Evolutionary conservation across 208 protist species (phyloP).

Genomic region (Trypanosoma avium): DNA sequence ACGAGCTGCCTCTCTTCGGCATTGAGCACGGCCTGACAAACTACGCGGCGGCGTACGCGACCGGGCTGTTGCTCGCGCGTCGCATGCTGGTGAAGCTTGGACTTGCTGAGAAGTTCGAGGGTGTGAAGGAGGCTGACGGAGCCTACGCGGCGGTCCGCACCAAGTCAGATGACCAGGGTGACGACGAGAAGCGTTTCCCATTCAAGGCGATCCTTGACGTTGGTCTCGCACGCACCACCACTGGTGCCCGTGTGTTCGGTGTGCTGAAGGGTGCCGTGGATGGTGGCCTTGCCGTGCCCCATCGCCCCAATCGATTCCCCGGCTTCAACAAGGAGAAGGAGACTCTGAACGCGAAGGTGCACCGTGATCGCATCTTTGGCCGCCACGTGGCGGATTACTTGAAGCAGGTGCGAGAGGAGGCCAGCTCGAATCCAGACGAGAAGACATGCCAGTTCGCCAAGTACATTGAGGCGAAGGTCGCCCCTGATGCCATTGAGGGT

Average conservation of each 20-base stretch:
- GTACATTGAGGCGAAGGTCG: constrained; percentile 94
- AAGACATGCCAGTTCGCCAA: constrained; percentile 94
- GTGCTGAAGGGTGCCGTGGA: constrained; percentile 96
- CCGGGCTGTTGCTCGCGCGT: constrained; percentile 97
- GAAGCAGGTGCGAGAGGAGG: constrained; percentile 95
- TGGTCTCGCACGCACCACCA: constrained; percentile 96
- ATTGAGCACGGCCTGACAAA: constrained; percentile 97
- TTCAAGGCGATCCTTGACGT: constrained; percentile 98
- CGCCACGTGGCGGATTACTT: constrained; percentile 98
- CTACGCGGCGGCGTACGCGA: constrained; percentile 97
- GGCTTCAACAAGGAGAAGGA: constrained; percentile 93
- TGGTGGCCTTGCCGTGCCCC: constrained; percentile 97
- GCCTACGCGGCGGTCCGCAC: constrained; percentile 74
- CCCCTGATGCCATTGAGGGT: constrained; percentile 91
- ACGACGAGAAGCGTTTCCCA: constrained; percentile 89
- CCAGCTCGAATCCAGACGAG: constrained; percentile 84
- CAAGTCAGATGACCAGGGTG: constrained; percentile 78
- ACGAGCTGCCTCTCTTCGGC: constrained; percentile 97
- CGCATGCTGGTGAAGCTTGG: constrained; percentile 95
- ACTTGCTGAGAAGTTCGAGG: constrained; percentile 94
- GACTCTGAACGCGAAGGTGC: constrained; percentile 90
- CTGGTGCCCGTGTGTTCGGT: constrained; percentile 94
- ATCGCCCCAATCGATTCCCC: constrained; percentile 95
- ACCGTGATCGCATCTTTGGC: constrained; percentile 96
- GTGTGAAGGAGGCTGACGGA: constrained; percentile 90